A percentile compares a stretch with the other conserved stretches of the same genome.
These are phyloP conservation scores for Neonectria coccinea DNA, from an alignment of 2,329 filamentous ascomycete species.

Conservation along the genomic window DNA sequence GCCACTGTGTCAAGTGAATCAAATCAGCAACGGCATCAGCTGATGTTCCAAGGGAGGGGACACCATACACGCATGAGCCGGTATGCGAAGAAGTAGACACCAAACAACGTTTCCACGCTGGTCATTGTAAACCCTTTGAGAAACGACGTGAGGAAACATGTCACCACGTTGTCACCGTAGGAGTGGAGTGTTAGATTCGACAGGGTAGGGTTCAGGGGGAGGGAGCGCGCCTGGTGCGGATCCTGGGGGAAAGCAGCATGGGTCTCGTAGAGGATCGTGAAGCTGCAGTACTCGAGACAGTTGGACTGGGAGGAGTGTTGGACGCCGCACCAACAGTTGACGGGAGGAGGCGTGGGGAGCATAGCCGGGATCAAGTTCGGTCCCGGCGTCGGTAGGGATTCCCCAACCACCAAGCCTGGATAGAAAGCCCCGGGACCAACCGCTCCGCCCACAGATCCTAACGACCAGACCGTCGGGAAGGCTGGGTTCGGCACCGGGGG, in stretches of 20 bases:
- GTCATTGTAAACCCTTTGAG: slow-evolving; percentile 40
- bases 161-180: slow-evolving; percentile 39
- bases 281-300: slow-evolving; percentile 42
- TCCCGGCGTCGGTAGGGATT: slow-evolving; percentile 21
- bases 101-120: slow-evolving; percentile 42
- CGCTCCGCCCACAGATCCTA: slow-evolving; percentile 4
- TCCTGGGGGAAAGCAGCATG: slow-evolving; percentile 40
- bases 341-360: slow-evolving; percentile 29
- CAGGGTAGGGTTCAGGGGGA: slow-evolving; percentile 41
- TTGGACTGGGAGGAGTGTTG: slow-evolving; percentile 39
- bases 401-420: slow-evolving; percentile 10
- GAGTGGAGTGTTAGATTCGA: slow-evolving; percentile 41
- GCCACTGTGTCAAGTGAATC: slow-evolving; percentile 33
- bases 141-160: slow-evolving; percentile 37
- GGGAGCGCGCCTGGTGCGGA: slow-evolving; percentile 32
- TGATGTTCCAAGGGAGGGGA: not conserved
- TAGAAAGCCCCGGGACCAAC: slow-evolving; percentile 4
- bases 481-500: slow-evolving; percentile 14
- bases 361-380: slow-evolving; percentile 23
- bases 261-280: slow-evolving; percentile 42
- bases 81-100: slow-evolving; percentile 43
- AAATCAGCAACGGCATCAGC: slow-evolving; percentile 3
- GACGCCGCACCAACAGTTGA: slow-evolving; percentile 45
- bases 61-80: slow-evolving; percentile 40
- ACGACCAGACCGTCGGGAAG: slow-evolving; percentile 23